Percentiles rank a stretch among this genome's conserved stretches.
Evolutionary conservation across 75 land plant genomes (phyloP).

Genomic region (Larix kaempferi): DNA sequence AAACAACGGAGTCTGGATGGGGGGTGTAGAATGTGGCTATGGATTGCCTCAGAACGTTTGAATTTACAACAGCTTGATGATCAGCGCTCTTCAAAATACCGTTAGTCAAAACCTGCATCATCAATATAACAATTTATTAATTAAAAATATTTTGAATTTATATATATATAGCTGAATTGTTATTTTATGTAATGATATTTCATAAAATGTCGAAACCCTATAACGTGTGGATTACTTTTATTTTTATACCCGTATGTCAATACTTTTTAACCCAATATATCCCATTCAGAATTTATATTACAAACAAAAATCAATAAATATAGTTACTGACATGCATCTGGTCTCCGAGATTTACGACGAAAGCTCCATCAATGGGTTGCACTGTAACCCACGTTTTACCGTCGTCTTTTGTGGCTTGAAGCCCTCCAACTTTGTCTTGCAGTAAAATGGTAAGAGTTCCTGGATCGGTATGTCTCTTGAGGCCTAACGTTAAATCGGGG

Average conservation of each 20-base stretch:
- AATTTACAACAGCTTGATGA: neutral
- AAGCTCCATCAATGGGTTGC: constrained; percentile 20
- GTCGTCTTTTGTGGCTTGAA: constrained; percentile 60
- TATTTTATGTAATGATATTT: too few species aligned
- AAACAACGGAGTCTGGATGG: neutral
- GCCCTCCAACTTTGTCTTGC: constrained; percentile 65
- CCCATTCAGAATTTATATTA: too few species aligned
- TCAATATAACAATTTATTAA: too few species aligned
- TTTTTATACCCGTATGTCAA: too few species aligned
- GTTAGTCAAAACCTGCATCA: neutral
- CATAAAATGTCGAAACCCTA: too few species aligned
- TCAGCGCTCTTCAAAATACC: neutral
- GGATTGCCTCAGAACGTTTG: neutral
- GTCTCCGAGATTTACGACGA: constrained; percentile 36
- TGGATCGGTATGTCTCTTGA: constrained; percentile 61
- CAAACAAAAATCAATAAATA: neutral
- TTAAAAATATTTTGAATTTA: too few species aligned
- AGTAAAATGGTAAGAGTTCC: constrained; percentile 61
- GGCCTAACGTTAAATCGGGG: constrained; percentile 64
- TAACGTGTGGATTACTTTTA: too few species aligned
- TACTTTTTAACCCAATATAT: too few species aligned
- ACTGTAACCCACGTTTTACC: constrained; percentile 38
- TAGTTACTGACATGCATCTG: constrained; percentile 24
- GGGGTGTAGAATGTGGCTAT: neutral
- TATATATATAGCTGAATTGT: too few species aligned